Base-by-base conservation (phyloP, 495 filamentous ascomycete genomes). In the Talaromyces ruber region DNA sequence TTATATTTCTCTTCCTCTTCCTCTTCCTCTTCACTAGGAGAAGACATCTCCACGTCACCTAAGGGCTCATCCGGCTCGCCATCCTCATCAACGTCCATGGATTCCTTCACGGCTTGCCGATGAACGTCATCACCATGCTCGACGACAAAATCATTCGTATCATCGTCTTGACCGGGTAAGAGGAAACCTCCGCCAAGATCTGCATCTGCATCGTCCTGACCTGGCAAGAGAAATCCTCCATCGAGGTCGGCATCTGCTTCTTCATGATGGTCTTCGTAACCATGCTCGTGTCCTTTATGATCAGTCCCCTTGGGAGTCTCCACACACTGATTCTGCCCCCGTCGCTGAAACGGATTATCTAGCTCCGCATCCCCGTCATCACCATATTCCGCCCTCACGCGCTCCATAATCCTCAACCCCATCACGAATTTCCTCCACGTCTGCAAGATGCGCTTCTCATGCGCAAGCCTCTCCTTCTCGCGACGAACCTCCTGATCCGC, bases 371-470 rank as follows among this genome's bases (percentile, higher is more conserved):
- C 74, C 29, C 74, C 70, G 63, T 76, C 74, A 24, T 71, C 74
- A 3, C 88, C 89, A 76, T 96, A 95, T 56, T 96, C 91, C 59
- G 87, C 82, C 43, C 81, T 77, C 30, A 98, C 85, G 43, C 92
- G 80, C 71, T 93, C 84, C 34, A 88, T 79, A 64, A 98, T 92
- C 45, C 91, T 80, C 72, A 96, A 64, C 1, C 93, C 92, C 79
- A 91, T 87, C 45, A 96, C 61, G 63, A 97, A 91, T 71, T 89
- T 96, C 58, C 88, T 82, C 94, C 95, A 99, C 65, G 84, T 86
- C 28, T 79, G 81, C 64, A 98, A 67, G 18, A 88, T 88, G 22
- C 79, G 78, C 65, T 88, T 91, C 64, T 89, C 84, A 21, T 88
- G 80, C 74, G 96, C 97, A 50, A 86, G 85, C 67, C 93, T 84